Percentiles rank a stretch among this genome's conserved stretches.
phyloP scores from a whole-genome alignment of 306 rosid species.

The Begonia loranthoides region DNA sequence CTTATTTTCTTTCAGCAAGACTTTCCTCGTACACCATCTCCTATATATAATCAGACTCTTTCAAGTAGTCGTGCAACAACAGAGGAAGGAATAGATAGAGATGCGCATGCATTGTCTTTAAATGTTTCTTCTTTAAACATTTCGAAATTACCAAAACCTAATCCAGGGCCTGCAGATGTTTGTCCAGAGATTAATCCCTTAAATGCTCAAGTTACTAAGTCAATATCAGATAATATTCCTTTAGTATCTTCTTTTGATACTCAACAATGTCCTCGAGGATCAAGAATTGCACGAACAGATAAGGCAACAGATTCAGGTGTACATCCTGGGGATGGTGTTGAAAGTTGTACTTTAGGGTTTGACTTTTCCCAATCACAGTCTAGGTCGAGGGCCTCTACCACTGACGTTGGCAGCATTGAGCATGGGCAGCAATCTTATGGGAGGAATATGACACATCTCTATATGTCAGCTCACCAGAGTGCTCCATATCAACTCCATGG shows the following conservation, averaged over 20 bases:
- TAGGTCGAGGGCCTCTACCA: constrained; percentile 13
- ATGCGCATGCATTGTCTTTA: constrained; percentile 19
- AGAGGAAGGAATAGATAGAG: constrained; percentile 29
- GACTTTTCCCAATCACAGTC: constrained; percentile 16
- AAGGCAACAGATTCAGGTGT: constrained; percentile 17
- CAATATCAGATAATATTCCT: constrained; percentile 10
- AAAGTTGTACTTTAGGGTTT: constrained; percentile 11
- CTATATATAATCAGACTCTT: constrained; percentile 39
- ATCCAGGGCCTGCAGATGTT: constrained; percentile 16
- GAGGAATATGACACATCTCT: constrained; percentile 16
- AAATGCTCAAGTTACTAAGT: constrained; percentile 11
- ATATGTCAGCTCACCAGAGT: constrained; percentile 18
- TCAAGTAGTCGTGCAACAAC: constrained; percentile 26
- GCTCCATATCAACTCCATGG: constrained; percentile 24
- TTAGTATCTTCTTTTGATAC: constrained; percentile 12
- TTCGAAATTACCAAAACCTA: constrained; percentile 23
- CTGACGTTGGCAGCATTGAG: constrained; percentile 13
- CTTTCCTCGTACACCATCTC: constrained; percentile 58
- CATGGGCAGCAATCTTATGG: constrained; percentile 17
- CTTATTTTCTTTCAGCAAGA: constrained; percentile 33
- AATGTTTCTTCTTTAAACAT: constrained; percentile 17
- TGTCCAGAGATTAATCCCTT: constrained; percentile 12
- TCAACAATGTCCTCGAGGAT: constrained; percentile 14
- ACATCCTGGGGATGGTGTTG: constrained; percentile 10
- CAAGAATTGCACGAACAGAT: constrained; percentile 10